These are phyloP conservation scores for Monilinia polystroma DNA, from an alignment of 2,329 filamentous ascomycete species.

Conservation along the genomic window DNA sequence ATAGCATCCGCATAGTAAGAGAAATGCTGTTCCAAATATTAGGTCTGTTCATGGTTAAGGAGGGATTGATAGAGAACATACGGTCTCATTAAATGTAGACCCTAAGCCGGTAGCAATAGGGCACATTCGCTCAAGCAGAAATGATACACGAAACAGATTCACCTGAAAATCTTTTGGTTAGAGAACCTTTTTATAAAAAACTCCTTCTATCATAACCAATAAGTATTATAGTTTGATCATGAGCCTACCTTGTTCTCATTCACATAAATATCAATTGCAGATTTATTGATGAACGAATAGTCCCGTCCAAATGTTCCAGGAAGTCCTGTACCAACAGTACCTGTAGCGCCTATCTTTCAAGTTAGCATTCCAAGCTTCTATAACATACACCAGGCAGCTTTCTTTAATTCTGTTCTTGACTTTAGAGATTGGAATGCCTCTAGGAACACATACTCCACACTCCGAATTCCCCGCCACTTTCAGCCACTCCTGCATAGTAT, in stretches of 20 bases:
- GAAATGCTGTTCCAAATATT: conserved; percentile 43
- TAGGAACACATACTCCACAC: conserved; percentile 41
- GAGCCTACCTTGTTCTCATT: conserved; percentile 45
- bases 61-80: conserved; percentile 23
- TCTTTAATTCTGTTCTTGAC: not conserved
- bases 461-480: conserved; percentile 50
- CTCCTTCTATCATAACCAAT: too few species aligned
- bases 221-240: too few species aligned
- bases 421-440: not conserved
- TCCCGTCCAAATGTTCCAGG: conserved; percentile 51
- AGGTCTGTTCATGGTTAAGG: not conserved
- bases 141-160: conserved; percentile 51
- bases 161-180: conserved; percentile 29
- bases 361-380: not conserved
- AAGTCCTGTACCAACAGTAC: conserved; percentile 45
- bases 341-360: conserved; percentile 31
- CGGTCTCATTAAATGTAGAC: conserved; percentile 50
- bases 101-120: conserved; percentile 49
- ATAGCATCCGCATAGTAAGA: conserved; percentile 47
- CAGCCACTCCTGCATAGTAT: conserved; percentile 50
- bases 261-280: conserved; percentile 47
- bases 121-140: conserved; percentile 52
- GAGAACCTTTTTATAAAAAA: not conserved
- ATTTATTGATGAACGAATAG: conserved; percentile 51
- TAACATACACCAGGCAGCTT: not conserved